These are phyloP conservation scores for Crithidia bombi DNA, from an alignment of 208 protist genomes.

Conservation along the genomic window DNA sequence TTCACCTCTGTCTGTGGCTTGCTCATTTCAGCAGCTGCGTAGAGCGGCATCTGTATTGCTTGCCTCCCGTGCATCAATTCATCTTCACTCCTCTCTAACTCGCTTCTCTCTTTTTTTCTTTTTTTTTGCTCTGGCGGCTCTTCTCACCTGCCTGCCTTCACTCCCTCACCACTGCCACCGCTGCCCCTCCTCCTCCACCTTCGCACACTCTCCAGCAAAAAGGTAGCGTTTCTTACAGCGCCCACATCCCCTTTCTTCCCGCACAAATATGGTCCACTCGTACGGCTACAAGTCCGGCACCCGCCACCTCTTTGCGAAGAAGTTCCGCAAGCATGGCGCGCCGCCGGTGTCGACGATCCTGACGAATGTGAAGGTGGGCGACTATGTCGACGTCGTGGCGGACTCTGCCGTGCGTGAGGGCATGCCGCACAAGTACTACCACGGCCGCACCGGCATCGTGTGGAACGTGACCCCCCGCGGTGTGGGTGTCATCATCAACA, in stretches of 20 bases:
- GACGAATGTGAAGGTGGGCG: conserved; percentile 97
- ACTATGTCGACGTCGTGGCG: conserved; percentile 99
- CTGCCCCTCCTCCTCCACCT: neutral
- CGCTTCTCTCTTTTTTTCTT: neutral
- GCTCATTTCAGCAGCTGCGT: too few species aligned
- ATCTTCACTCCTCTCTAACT: too few species aligned
- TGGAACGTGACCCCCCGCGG: conserved; percentile 99
- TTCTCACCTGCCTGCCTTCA: too few species aligned
- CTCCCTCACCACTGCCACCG: too few species aligned
- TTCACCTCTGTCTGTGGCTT: too few species aligned
- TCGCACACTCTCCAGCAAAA: neutral
- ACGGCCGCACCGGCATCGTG: conserved; percentile 99
- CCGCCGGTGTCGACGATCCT: conserved; percentile 96
- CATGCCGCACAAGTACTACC: conserved; percentile 99
- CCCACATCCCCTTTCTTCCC: neutral
- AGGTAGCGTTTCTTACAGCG: neutral
- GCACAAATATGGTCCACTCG: conserved; percentile 86
- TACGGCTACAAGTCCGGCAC: conserved; percentile 98
- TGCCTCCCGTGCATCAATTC: too few species aligned
- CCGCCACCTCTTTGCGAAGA: conserved; percentile 97
- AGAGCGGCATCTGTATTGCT: too few species aligned
- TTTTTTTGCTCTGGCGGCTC: neutral
- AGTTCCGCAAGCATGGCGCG: conserved; percentile 96
- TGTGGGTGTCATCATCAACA: conserved; percentile 99
- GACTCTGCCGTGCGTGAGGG: conserved; percentile 99